Evolutionary conservation across 768 basidiomycete genomes (phyloP), one percentile per base, ranked within the genome.

Genomic region (Mycena vitilis): DNA sequence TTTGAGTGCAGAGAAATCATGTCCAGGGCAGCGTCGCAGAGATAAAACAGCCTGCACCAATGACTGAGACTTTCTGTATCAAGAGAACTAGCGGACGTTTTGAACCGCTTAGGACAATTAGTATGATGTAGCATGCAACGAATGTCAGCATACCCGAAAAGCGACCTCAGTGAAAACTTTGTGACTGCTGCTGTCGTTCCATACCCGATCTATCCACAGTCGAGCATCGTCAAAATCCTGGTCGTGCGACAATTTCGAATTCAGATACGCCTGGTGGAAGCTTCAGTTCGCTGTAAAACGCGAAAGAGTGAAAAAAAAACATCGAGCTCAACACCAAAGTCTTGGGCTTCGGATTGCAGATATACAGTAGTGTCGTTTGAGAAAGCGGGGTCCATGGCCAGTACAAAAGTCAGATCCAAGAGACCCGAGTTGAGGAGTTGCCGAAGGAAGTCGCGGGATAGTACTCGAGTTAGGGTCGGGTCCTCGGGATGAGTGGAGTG

Each of bases 31-130:
- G 78, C 76, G 68, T 90, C 88, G 60, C 88, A 83, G 16, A 82
- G 80, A 69, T 87, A 89, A 12, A 95, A 82, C 23, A 89, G 76
- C 75, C 87, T 89, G 76, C 90, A 93, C n/a, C 92, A 78, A 71
- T 88, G 86, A 59, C 93, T 88, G 48, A 95, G 80, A 18, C 87
- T 78, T 75, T 94, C 93, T 6, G 92, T 83, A 66, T 95, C 92
- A 42, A 86, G 79, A 22, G 84, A 78, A 36, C 80, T 80, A 11
- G 86, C 81, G 25, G 87, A 82, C 10, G 81, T 77, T n/a, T 81
- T 78, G 73, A 93, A 91, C 44, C 87, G 84, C 94, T 95, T 72
- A 49, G 56, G 60, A 66, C n/a, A 58, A 40, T 58, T 44, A 44
- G 57, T 65, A 25, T 47, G 22, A 49, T 9, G 22, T 25, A 47